Evolutionary conservation across 768 basidiomycete genomes (phyloP).

Genomic region (Pisolithus sp.): DNA sequence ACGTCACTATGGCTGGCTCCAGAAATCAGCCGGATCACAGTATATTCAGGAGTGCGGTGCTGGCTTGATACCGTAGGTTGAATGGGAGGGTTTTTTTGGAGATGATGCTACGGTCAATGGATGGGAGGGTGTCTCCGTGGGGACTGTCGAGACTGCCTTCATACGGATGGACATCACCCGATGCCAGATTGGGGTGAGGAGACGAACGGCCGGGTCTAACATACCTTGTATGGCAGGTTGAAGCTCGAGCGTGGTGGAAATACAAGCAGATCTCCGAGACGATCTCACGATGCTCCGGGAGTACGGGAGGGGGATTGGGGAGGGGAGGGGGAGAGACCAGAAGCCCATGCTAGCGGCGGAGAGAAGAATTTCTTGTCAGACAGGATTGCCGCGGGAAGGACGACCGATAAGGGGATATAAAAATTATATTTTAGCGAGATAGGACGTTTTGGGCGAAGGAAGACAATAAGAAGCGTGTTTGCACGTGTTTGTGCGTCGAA

Average conservation of each 20-base stretch:
- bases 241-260: constrained; percentile 11
- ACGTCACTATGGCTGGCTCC: no score
- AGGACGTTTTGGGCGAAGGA: constrained; percentile 23
- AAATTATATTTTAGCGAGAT: constrained; percentile 27
- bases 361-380: not conserved
- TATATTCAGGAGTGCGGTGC: no score
- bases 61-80: not conserved
- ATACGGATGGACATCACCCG: not conserved
- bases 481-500: constrained; percentile 35
- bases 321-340: no score
- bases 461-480: constrained; percentile 46
- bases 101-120: not conserved
- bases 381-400: constrained; percentile 26
- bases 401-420: constrained; percentile 14
- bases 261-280: not conserved
- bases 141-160: not conserved
- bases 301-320: no score
- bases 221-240: constrained; percentile 23
- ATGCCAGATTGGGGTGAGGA: constrained; percentile 3
- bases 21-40: not conserved
- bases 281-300: not conserved
- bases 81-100: not conserved
- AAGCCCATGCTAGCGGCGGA: constrained; percentile 27
- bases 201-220: constrained; percentile 16
- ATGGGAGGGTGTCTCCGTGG: not conserved